Evolutionary conservation across 179 eudicot species (phyloP).

Genomic region (Corrigiola litoralis): DNA sequence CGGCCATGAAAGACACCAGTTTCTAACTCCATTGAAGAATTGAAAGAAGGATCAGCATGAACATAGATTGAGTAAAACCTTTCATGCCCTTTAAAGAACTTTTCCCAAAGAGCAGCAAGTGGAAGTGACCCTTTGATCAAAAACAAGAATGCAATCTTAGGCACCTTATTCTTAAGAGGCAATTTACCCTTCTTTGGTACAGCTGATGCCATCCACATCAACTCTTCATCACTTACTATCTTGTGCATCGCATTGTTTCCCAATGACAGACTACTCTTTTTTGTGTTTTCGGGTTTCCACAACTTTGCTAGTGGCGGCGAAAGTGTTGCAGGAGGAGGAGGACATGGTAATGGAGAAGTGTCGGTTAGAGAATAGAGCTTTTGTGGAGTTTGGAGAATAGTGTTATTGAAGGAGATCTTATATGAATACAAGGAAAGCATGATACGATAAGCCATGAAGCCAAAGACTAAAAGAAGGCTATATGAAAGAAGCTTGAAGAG

Average conservation of each 20-base stretch:
- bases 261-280: too few species aligned
- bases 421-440: too few species aligned
- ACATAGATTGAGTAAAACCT: conserved; percentile 32
- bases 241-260: conserved; percentile 32
- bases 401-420: too few species aligned
- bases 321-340: too few species aligned
- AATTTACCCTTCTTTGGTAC: conserved; percentile 11
- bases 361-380: too few species aligned
- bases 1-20: conserved; percentile 49
- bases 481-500: too few species aligned
- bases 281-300: too few species aligned
- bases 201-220: conserved; percentile 57
- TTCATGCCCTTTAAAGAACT: conserved; percentile 35
- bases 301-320: too few species aligned
- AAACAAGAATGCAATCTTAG: conserved; percentile 41
- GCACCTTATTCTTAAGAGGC: conserved; percentile 8
- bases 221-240: conserved; percentile 56
- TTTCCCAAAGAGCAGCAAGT: conserved; percentile 41
- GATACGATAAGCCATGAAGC: too few species aligned
- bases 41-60: conserved; percentile 29
- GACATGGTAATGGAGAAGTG: too few species aligned
- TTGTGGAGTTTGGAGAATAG: too few species aligned
- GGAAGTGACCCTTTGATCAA: conserved; percentile 40
- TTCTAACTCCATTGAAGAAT: conserved; percentile 11
- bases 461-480: too few species aligned